Base-by-base conservation (phyloP, 306 rosid species). In the Cicer bijugum region DNA sequence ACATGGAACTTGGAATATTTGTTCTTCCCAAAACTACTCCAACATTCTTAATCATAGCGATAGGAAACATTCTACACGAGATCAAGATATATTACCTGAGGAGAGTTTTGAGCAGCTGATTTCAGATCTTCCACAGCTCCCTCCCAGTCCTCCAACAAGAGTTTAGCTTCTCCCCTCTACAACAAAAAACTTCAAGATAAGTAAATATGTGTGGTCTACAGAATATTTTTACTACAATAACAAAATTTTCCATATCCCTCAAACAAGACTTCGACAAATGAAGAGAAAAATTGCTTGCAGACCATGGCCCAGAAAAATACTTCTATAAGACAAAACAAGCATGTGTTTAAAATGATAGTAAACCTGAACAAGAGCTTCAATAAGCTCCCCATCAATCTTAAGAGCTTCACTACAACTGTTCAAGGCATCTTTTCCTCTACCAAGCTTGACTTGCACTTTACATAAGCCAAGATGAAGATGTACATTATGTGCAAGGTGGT, bases 141-240 rank as follows among this genome's bases (percentile, higher is more conserved):
- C 62, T 95, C 97, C 97, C 99, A 95, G 74, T 95, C 99, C 86
- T 95, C 97, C 33, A 76, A 86, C 67, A 95, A 67, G 71, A 95
- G 97, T 83, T 95, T 95, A 45, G 97, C 99, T 86, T 95, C 99
- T 64, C 97, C 99, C 79, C 97, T 88, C 99, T 95, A 88, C 16
- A 53, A 76, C 71, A 65, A 39, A 74, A n/a, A 81, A 63, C 46
- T 77, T 7, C 58, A 12, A 86, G 40, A 67, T 78, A 66, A 45
- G 79, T 14, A 59, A 77, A 45, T 14, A 51, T 69, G 78, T 9
- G 50, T 55, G 33, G n/a, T 52, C 64, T 47, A 38, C 40, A 71
- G 6, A 4, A 70, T 7, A 66, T 50, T 45, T 59, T 59, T 55
- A 72, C 40, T 44, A 28, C 51, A 67, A 51, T 65, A 17, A 23